Conservation (phyloP, 2,329 filamentous ascomycete genomes). For the Davidsoniella eucalypti region DNA sequence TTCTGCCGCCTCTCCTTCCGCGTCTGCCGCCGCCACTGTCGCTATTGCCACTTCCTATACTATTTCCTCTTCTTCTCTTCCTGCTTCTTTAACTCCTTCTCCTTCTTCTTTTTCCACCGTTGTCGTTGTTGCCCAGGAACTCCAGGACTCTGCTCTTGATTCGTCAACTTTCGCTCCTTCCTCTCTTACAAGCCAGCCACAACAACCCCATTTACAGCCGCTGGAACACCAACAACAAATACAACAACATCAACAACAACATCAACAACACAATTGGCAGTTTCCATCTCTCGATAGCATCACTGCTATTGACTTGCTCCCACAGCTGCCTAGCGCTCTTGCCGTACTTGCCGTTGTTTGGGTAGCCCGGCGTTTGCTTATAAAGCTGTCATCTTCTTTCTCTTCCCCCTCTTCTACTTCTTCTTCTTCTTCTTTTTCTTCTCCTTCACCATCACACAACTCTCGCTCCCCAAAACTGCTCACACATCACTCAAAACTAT, state of each 20-base stretch:
- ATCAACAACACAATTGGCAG: background rate
- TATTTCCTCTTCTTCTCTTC: no score
- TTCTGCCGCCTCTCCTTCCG: no score
- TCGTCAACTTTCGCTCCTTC: background rate
- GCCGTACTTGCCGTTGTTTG: background rate
- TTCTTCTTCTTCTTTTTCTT: background rate
- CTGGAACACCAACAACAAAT: background rate
- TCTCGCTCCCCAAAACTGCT: background rate
- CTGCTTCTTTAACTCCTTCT: no score
- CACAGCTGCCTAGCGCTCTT: slow-evolving; percentile 3
- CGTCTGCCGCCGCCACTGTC: no score
- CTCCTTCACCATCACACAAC: background rate
- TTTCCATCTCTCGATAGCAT: background rate
- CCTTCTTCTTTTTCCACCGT: no score
- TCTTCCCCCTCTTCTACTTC: background rate
- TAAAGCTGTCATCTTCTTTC: background rate
- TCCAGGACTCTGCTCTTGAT: background rate
- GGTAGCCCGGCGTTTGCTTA: background rate
- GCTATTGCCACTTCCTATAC: no score
- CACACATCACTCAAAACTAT: background rate
- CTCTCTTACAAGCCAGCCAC: background rate
- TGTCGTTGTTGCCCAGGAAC: no score
- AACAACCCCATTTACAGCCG: background rate
- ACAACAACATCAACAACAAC: background rate
- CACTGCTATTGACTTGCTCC: background rate